Evolutionary conservation across 306 rosid species (phyloP).

Genomic region (Castanea crenata): DNA sequence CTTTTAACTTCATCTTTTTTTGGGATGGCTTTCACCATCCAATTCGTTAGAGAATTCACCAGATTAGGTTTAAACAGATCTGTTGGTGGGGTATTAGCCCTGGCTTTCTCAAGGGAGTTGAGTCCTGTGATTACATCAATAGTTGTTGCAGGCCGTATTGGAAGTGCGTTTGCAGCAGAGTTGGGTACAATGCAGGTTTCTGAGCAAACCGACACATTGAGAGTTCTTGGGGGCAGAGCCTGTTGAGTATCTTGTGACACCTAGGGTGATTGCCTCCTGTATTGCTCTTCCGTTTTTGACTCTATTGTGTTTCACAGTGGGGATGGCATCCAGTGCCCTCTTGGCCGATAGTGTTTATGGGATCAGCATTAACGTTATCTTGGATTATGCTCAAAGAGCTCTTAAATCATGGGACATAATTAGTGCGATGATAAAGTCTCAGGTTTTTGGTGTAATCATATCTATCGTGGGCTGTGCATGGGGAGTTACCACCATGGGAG

Average conservation of each 20-base stretch:
- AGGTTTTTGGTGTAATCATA: slow-evolving; percentile 85
- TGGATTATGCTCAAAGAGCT: slow-evolving; percentile 86
- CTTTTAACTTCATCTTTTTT: slow-evolving; percentile 89
- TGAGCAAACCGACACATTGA: slow-evolving; percentile 83
- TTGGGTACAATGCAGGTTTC: slow-evolving; percentile 99
- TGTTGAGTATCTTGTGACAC: slow-evolving; percentile 84
- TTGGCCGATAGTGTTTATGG: slow-evolving; percentile 85
- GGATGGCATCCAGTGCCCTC: slow-evolving; percentile 88
- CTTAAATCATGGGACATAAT: slow-evolving; percentile 85
- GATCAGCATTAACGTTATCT: slow-evolving; percentile 77
- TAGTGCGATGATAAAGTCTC: slow-evolving; percentile 91
- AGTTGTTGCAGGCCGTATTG: slow-evolving; percentile 91
- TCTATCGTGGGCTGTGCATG: slow-evolving; percentile 87
- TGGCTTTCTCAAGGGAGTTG: slow-evolving; percentile 95
- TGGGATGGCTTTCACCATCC: slow-evolving; percentile 88
- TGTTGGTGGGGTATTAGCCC: slow-evolving; percentile 90
- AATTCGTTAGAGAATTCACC: too few species aligned
- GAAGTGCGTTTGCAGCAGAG: slow-evolving; percentile 96
- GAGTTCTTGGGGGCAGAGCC: slow-evolving; percentile 91
- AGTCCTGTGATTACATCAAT: slow-evolving; percentile 96
- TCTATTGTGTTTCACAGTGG: slow-evolving; percentile 76
- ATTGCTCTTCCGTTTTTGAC: slow-evolving; percentile 84
- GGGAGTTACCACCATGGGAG: slow-evolving; percentile 92
- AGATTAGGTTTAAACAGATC: slow-evolving; percentile 42
- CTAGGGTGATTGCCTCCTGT: slow-evolving; percentile 80